Conservation (phyloP, 805 yeast species). For the Novakomyces olei region DNA sequence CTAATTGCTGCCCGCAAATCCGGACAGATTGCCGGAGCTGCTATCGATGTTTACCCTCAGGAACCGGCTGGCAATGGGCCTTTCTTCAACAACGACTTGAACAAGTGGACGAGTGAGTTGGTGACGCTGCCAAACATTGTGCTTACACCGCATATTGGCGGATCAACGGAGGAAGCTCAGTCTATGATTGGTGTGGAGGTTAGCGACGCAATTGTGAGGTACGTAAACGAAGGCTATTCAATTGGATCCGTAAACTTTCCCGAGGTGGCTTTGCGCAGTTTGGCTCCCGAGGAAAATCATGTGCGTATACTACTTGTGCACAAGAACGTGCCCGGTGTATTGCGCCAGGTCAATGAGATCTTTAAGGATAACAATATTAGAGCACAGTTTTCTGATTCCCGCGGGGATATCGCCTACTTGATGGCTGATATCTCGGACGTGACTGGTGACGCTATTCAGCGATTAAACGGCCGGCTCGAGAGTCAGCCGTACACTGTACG, state of each 20-base stretch:
- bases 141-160: slow-evolving; percentile 94
- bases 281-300: slow-evolving; percentile 58
- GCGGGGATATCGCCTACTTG: slow-evolving; percentile 86
- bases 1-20: slow-evolving; percentile 73
- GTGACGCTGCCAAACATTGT: slow-evolving; percentile 67
- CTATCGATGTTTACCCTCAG: slow-evolving; percentile 85
- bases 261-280: slow-evolving; percentile 75
- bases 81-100: slow-evolving; percentile 48
- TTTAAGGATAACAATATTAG: slow-evolving; percentile 88
- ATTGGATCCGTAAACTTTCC: slow-evolving; percentile 97
- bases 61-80: slow-evolving; percentile 95
- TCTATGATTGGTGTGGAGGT: slow-evolving; percentile 94
- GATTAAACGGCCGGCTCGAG: slow-evolving; percentile 64
- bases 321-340: slow-evolving; percentile 96
- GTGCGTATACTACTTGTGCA: slow-evolving; percentile 92
- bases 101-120: slow-evolving; percentile 66
- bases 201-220: slow-evolving; percentile 60
- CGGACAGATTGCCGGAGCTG: slow-evolving; percentile 92
- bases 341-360: slow-evolving; percentile 90
- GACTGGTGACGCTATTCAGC: slow-evolving; percentile 56
- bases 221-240: slow-evolving; percentile 88
- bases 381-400: slow-evolving; percentile 93
- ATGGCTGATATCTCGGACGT: slow-evolving; percentile 94
- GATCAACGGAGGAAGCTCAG: slow-evolving; percentile 98
- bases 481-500: slow-evolving; percentile 76